These are phyloP conservation scores for Friedmanniomyces endolithicus DNA, from an alignment of 495 filamentous ascomycete species.

Conservation along the genomic window DNA sequence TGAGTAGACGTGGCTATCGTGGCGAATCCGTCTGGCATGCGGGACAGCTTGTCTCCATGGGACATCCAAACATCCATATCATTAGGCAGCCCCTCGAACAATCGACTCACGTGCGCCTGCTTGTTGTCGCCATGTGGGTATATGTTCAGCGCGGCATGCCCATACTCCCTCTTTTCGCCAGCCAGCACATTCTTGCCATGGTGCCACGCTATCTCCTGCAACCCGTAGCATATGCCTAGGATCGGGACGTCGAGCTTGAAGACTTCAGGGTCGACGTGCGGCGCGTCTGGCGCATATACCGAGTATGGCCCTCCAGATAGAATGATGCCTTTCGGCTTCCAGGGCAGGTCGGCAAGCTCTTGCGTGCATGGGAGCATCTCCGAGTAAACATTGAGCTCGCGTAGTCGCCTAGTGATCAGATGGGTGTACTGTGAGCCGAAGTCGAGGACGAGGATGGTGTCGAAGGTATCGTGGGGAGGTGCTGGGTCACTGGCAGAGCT, in stretches of 20 bases:
- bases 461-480: constrained; percentile 45
- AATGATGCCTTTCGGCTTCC: constrained; percentile 71
- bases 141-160: constrained; percentile 47
- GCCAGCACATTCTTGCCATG: constrained; percentile 58
- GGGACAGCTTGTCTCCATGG: constrained; percentile 69
- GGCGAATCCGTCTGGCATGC: constrained; percentile 58
- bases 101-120: constrained; percentile 49
- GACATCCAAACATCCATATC: constrained; percentile 70
- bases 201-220: constrained; percentile 74
- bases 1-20: constrained; percentile 63
- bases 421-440: constrained; percentile 58
- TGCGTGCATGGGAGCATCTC: constrained; percentile 91
- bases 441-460: constrained; percentile 55
- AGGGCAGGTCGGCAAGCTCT: constrained; percentile 65
- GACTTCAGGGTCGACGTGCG: constrained; percentile 65
- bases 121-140: constrained; percentile 34
- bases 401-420: constrained; percentile 62
- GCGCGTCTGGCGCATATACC: constrained; percentile 60
- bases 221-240: constrained; percentile 67
- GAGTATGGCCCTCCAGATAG: constrained; percentile 65
- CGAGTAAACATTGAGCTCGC: constrained; percentile 72
- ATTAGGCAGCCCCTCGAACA: constrained; percentile 59
- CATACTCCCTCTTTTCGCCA: constrained; percentile 61
- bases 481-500: constrained; percentile 24
- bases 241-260: constrained; percentile 70